These are phyloP conservation scores for Teunomyces funiuensis DNA, from an alignment of 805 yeast species.

Conservation along the genomic window DNA sequence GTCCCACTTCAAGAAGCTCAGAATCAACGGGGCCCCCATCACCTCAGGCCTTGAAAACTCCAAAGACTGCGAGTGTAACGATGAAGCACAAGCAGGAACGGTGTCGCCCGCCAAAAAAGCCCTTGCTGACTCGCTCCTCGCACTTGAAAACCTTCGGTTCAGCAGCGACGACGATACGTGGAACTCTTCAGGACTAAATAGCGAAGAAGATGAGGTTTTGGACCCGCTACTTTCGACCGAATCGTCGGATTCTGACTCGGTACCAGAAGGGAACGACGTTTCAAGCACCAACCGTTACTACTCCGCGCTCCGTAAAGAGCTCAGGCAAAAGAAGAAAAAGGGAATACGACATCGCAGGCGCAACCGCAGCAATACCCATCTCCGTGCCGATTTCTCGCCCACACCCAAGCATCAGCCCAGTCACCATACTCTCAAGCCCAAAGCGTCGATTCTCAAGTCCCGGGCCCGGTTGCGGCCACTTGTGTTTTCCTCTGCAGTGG, in stretches of 20 bases:
- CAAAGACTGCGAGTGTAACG: slow-evolving; percentile 5
- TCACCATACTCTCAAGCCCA: slow-evolving; percentile 42
- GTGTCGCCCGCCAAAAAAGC: slow-evolving; percentile 10
- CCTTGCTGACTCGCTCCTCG: slow-evolving; percentile 10
- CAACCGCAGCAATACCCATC: not conserved
- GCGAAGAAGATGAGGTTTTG: slow-evolving; percentile 14
- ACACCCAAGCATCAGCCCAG: slow-evolving; percentile 43
- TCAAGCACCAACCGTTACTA: slow-evolving; percentile 22
- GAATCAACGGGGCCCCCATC: slow-evolving; percentile 40
- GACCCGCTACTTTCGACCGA: slow-evolving; percentile 3
- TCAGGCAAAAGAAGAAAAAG: slow-evolving; percentile 15
- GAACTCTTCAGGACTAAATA: slow-evolving; percentile 26
- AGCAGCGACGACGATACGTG: slow-evolving; percentile 19
- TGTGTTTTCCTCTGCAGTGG: not conserved
- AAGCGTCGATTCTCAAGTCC: slow-evolving; percentile 39
- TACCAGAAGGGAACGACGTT: slow-evolving; percentile 5
- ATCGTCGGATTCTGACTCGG: slow-evolving; percentile 8
- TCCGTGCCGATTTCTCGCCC: slow-evolving; percentile 24
- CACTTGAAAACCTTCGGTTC: slow-evolving; percentile 14
- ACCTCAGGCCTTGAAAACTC: slow-evolving; percentile 18
- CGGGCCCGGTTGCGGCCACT: not conserved
- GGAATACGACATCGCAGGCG: not conserved
- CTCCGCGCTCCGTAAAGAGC: slow-evolving; percentile 14
- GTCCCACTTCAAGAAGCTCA: slow-evolving; percentile 42
- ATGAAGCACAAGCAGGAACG: not conserved